Base-by-base conservation (phyloP, 345 rosid species). In the Triadica sebifera region DNA sequence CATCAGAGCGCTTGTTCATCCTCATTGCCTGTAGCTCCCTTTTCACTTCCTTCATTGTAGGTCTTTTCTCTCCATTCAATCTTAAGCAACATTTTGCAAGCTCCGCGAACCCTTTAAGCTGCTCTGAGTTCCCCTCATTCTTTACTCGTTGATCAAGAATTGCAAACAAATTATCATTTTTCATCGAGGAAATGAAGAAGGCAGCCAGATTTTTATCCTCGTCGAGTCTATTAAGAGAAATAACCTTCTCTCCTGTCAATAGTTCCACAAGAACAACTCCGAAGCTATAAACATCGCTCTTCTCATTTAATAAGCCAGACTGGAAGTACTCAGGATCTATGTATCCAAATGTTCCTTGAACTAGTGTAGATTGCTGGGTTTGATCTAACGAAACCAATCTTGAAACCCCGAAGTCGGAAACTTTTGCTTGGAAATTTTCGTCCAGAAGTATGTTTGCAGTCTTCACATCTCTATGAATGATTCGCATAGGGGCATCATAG, bases 261-360 rank as follows among this genome's bases (percentile, higher is more conserved):
- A 68, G 71, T 59, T 68, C 58, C 15, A 15, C 41, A 50, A 68
- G 58, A 12, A 56, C 22, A n/a, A 56, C 29, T 25, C 60, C 60
- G 25, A 56, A 56, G 12, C 60, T 56, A 24, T 56, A 56, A 56
- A 56, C 60, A 56, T 56, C 64, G 6, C 64, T 59, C 64, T 59
- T 59, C 12, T 59, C 64, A 12, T 59, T 59, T 7, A 56, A 56
- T 8, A 56, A 10, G 0, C 60, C 60, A 19, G 60, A 19, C 24
- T 56, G 25, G 9, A 19, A 56, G 11, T 56, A 56, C 8, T 79
- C 73, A 3, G 76, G 82, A 25, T 79, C 81, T 22, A 79, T 0
- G 5, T 79, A 79, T 1, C 81, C 81, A 3, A 74, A 12, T 3
- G 82, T 79, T 4, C 79, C 82, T 45, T 79, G 76, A 38, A 79